Evolutionary conservation across 176 grass and related monocot genomes (phyloP), one percentile per base, ranked within the genome.

Genomic region (Eragrostis nindensis): DNA sequence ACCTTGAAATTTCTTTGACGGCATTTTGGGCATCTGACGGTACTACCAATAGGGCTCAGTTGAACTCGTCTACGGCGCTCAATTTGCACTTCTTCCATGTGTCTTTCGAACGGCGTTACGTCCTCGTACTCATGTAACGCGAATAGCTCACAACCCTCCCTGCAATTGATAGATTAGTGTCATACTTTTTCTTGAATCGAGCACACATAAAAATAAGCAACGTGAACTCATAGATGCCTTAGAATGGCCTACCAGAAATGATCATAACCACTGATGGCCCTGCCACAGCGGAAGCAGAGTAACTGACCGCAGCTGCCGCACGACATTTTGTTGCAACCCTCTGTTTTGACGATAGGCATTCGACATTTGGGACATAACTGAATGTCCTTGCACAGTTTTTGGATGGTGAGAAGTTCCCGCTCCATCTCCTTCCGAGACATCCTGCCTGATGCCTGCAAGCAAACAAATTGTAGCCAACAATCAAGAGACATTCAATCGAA

Each of bases 221-320:
- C 15, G 19, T 3, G n/a, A 5, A 3, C 25, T 24, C 73, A 75
- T 75, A 16, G 53, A 24, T 24, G 32, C 11, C 11, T 25, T 75
- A 59, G 38, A 60, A 59, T 75, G n/a, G 9, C 45, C 27, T 79
- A 79, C 77, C 18, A 11, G 30, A 79, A 79, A 46, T 89, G 77
- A 0, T 68, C 47, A 71, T 89, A 85, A 40, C 82, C n/a, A n/a
- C n/a, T n/a, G n/a, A n/a, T n/a, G n/a, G 76, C 76, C 41, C 61
- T 81, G 82, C 80, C 60, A n/a, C 87, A 89, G 38, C 71, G 82
- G 71, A 81, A 89, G 82, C 87, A 89, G 48, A 89, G 80, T 18
- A 45, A 76, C 46, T 71, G 82, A 11, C 87, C 82, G 18, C 87
- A 85, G 53, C 85, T 89, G 27, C 74, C 71, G 14, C 87, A 89